Evolutionary conservation across 2,329 filamentous ascomycete genomes (phyloP), one percentile per base, ranked within the genome.

Genomic region (Trematosphaeria pertusa): DNA sequence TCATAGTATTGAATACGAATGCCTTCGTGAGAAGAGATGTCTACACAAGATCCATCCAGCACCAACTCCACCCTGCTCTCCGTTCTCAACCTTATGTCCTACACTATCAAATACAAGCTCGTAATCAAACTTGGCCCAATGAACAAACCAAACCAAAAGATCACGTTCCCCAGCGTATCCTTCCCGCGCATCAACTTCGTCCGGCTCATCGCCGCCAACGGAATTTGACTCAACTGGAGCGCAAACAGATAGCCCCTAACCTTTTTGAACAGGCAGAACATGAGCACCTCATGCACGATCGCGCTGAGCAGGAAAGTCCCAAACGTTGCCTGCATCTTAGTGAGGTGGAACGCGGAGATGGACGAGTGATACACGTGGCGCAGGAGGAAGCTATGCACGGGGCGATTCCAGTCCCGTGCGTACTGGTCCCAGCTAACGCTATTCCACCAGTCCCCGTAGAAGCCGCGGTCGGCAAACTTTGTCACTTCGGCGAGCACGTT

Each of bases 191-290:
- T 74, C 74, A 85, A 83, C 54, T 78, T 83, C 1, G 85, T 89
- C 52, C 86, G 79, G 58, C 85, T 87, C 35, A 92, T 65, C 22
- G 77, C 78, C 3, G 89, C 86, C 11, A 92, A 72, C 24, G 88
- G 88, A 34, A 92, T 69, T 70, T 93, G 88, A 53, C 79, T 79
- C 81, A 93, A 84, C 67, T 92, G 88, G 61, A 88, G 71, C n/a
- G 84, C 73, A 17, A 91, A 80, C 35, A 91, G 71, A 59, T 91
- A 91, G 0, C 88, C 88, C 30, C 88, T 76, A 8, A 91, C 77
- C 70, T 90, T 91, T 69, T 87, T 87, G 69, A 92, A 92, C 24
- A 92, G 77, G 56, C 88, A 88, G 76, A 86, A 87, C 88, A 91
- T 91, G 61, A 91, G 81, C 35, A 91, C 74, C 69, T 92, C 88